Conservation (phyloP, 1,284 basidiomycete genomes). For the Ceratobasidium sp. region DNA sequence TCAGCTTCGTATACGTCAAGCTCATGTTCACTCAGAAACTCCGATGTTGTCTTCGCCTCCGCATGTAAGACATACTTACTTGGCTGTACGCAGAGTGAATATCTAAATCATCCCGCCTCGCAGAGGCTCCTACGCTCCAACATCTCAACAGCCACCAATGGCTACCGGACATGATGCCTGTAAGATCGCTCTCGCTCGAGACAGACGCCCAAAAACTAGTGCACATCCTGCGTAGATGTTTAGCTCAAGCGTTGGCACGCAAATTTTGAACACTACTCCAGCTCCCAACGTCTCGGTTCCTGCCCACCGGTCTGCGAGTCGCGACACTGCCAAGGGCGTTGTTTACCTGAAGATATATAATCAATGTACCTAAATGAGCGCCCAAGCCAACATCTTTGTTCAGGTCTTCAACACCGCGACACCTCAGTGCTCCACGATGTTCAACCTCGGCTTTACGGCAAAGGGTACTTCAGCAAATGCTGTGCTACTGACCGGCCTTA, state of each 20-base stretch:
- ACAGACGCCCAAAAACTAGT: not conserved
- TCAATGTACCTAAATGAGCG: conserved; percentile 2
- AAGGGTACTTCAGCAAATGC: conserved; percentile 22
- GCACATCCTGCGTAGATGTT: conserved; percentile 55
- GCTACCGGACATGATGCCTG: conserved; percentile 62
- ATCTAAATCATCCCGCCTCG: not conserved
- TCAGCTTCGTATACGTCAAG: not conserved
- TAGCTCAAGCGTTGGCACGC: conserved; percentile 58
- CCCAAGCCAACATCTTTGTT: not conserved
- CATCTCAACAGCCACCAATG: conserved; percentile 61
- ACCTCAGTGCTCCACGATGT: conserved; percentile 56
- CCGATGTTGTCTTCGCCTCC: conserved; percentile 60
- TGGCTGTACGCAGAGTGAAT: not conserved
- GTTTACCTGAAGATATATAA: conserved; percentile 47
- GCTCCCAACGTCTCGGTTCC: conserved; percentile 56
- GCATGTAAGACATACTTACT: conserved; percentile 53
- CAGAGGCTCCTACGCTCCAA: conserved; percentile 54
- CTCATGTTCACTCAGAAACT: conserved; percentile 51
- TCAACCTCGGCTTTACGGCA: conserved; percentile 56
- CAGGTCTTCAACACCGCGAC: conserved; percentile 58
- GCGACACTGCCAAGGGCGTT: conserved; percentile 43
- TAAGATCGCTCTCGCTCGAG: conserved; percentile 28
- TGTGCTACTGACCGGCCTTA: conserved; percentile 44
- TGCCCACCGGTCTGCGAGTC: conserved; percentile 60
- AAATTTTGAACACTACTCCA: conserved; percentile 57